A percentile compares a stretch with the other conserved stretches of the same genome.
Conservation (phyloP, 1,139 yeast species). For the Kazachstania sp. region DNA sequence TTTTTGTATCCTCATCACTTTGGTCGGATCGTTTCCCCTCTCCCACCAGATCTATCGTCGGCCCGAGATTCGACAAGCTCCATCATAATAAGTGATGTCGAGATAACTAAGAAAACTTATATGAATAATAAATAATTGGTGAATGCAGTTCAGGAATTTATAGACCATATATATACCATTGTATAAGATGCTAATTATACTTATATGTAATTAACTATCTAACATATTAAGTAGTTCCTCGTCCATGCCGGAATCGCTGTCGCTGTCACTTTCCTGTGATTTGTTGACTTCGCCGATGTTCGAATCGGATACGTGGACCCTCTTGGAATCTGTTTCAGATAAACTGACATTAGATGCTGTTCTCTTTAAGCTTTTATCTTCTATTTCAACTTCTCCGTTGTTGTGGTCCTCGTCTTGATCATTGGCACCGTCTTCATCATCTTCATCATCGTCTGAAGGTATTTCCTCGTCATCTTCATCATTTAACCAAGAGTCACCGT, state of each 20-base stretch:
- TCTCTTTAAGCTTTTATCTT: background rate
- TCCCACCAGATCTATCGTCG: too few species aligned
- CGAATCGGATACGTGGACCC: background rate
- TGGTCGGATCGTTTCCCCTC: background rate
- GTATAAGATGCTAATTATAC: too few species aligned
- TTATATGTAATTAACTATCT: conserved; percentile 14
- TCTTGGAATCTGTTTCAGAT: background rate
- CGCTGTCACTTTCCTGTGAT: conserved; percentile 9
- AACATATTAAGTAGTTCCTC: conserved; percentile 33
- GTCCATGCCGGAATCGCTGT: conserved; percentile 33
- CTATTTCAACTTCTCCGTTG: conserved; percentile 4
- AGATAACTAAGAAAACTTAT: too few species aligned
- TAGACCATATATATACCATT: background rate
- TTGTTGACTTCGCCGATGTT: background rate
- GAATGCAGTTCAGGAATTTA: too few species aligned
- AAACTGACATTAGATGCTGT: too few species aligned
- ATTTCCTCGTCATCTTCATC: conserved; percentile 31
- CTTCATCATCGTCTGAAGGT: conserved; percentile 27
- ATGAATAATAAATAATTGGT: too few species aligned
- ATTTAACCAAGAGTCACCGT: conserved; percentile 31
- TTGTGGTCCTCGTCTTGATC: too few species aligned
- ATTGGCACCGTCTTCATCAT: conserved; percentile 23
- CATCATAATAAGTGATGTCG: too few species aligned
- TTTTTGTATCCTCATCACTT: too few species aligned
- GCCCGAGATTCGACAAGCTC: too few species aligned